Base-by-base conservation (phyloP, 192 early-diverging fungal genomes). In the Allomyces macrogynus region DNA sequence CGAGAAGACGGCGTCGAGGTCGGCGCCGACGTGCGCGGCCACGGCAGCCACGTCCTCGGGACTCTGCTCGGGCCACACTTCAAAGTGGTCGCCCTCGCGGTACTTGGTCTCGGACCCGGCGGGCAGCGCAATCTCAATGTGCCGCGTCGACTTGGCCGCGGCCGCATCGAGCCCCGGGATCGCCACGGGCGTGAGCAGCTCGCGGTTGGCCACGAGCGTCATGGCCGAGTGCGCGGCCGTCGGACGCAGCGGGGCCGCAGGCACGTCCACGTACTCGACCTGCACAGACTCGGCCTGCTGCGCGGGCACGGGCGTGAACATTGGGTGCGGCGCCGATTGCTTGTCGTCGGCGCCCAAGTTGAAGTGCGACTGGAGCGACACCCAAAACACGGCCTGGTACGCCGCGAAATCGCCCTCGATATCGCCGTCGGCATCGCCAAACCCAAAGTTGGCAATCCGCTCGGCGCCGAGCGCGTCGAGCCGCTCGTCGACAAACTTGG, bases 361-460 rank as follows among this genome's bases (percentile, higher is more conserved):
- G 11, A 14, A 25, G n/a, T 25, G 11, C n/a, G 23, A 22, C 61
- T 23, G 24, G 20, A 23, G 61, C 61, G 61, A 22, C 2, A 23
- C 23, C 23, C 61, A 23, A 23, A 23, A 23, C n/a, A 23, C 23
- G 24, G 23, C 24, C 16, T 57, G 49, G 16, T n/a, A 57, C 3
- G 49, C 43, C 16, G n/a, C 40, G 23, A 66, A 69, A 27, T 69
- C 68, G 14, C 68, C 68, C 62, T 66, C 64, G 32, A 69, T 66
- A 26, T 81, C 79, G 10, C 67, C 61, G 43, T 76, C 72, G 24
- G 81, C 80, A 74, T 83, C 68, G 22, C 74, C 74, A 8, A 66
- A 65, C 22, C 81, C 81, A 54, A 63, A 26, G 43, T 71, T 24
- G 25, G 73, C 70, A 43, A 81, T 32, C 12, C 73, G 72, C 3